Evolutionary conservation across 225 moss, liverwort and hornwort genomes (phyloP).

Genomic region (Pseudisothecium myosuroides): DNA sequence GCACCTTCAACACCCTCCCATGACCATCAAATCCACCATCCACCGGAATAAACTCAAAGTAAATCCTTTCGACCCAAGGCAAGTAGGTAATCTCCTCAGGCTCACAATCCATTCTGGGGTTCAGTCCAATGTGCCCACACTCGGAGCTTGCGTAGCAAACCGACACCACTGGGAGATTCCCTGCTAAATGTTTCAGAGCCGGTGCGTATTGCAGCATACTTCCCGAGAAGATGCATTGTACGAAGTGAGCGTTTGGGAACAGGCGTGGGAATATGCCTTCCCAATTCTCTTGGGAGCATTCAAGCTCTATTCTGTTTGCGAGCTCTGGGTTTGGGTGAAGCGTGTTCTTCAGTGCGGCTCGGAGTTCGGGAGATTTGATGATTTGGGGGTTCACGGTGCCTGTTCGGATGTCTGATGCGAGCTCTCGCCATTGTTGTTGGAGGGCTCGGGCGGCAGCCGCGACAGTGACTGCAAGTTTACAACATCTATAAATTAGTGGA

Average conservation of each 20-base stretch:
- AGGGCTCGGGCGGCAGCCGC: slow-evolving; percentile 1
- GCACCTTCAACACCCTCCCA: background rate
- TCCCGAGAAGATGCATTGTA: slow-evolving; percentile 41
- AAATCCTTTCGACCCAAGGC: slow-evolving; percentile 32
- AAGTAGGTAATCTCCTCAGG: slow-evolving; percentile 40
- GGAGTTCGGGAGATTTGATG: background rate
- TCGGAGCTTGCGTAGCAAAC: slow-evolving; percentile 29
- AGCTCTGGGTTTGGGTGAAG: background rate
- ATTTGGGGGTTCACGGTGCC: slow-evolving; percentile 36
- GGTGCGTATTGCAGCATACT: slow-evolving; percentile 56
- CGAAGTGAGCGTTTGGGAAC: slow-evolving; percentile 40
- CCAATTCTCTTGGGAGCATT: slow-evolving; percentile 18
- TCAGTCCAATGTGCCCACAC: slow-evolving; percentile 38
- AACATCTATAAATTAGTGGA: background rate
- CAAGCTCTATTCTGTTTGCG: slow-evolving; percentile 5
- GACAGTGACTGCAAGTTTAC: background rate
- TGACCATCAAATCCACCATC: background rate
- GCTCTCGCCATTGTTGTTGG: slow-evolving; percentile 25
- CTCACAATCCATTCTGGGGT: slow-evolving; percentile 15
- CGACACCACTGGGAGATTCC: slow-evolving; percentile 16
- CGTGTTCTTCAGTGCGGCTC: background rate
- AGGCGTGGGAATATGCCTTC: slow-evolving; percentile 50
- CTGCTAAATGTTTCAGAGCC: slow-evolving; percentile 20
- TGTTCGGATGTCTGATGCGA: slow-evolving; percentile 43
- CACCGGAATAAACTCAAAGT: slow-evolving; percentile 56